These are phyloP conservation scores for Aspergillus saccharolyticus DNA, from an alignment of 495 filamentous ascomycete species.

Conservation along the genomic window DNA sequence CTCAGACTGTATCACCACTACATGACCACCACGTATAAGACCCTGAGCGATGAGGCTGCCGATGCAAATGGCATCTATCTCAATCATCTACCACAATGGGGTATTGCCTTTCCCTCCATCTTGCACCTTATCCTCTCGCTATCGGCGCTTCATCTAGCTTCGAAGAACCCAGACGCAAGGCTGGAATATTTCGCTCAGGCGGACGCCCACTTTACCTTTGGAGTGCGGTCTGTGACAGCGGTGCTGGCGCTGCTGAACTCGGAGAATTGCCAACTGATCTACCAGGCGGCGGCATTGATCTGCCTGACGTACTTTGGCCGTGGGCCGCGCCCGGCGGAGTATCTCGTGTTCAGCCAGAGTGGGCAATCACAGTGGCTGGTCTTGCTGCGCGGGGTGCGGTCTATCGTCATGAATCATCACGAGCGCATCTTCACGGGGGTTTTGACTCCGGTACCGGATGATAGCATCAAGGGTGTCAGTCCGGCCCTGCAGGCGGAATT, in stretches of 20 bases:
- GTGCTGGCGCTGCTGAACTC: conserved; percentile 31
- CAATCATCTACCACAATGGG: conserved; percentile 35
- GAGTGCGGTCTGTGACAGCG: conserved; percentile 38
- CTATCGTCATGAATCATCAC: conserved; percentile 23
- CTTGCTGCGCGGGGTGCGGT: conserved; percentile 39
- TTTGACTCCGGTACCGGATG: conserved; percentile 14
- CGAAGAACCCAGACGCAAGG: conserved; percentile 27
- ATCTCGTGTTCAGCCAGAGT: conserved; percentile 38
- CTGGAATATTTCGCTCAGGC: conserved; percentile 32
- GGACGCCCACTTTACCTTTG: conserved; percentile 43
- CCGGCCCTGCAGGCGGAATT: conserved; percentile 16
- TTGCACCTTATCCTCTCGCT: conserved; percentile 42
- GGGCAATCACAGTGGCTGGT: conserved; percentile 41
- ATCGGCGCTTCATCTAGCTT: conserved; percentile 39
- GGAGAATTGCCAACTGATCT: conserved; percentile 41
- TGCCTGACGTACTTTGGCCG: conserved; percentile 45
- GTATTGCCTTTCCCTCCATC: conserved; percentile 40
- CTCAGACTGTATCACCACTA: conserved; percentile 23
- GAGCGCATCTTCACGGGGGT: conserved; percentile 28
- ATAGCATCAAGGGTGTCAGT: conserved; percentile 4
- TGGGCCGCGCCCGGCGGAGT: conserved; percentile 35
- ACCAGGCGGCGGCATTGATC: conserved; percentile 42
- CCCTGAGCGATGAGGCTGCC: conserved; percentile 7
- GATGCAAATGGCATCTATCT: conserved; percentile 30
- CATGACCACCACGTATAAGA: conserved; percentile 15